Evolutionary conservation across 352 stramenopile genomes (phyloP).

Genomic region (Pythium sp.): DNA sequence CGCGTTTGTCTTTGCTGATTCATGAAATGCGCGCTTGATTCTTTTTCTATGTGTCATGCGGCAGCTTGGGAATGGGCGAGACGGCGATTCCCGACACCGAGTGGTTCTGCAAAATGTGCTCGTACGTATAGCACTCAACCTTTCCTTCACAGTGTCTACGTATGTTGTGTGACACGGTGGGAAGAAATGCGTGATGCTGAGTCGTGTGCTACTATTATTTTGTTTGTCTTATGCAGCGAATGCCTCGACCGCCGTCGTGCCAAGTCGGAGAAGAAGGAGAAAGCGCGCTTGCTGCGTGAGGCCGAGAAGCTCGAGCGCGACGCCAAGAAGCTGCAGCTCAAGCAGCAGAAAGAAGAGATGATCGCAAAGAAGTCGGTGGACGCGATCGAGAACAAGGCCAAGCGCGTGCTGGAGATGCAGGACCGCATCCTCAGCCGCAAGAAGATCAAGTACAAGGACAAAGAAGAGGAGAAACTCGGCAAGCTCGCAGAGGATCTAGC

Average conservation of each 20-base stretch:
- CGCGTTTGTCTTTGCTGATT: not conserved
- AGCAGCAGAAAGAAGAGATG: constrained; percentile 72
- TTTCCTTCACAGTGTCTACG: not conserved
- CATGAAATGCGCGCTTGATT: too few relatives aligned
- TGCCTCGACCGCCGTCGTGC: constrained; percentile 73
- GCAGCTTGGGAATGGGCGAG: constrained; percentile 59
- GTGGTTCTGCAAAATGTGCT: constrained; percentile 88
- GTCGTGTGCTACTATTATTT: not conserved
- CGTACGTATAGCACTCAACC: constrained; percentile 37
- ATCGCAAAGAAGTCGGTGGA: constrained; percentile 70
- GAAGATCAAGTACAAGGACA: constrained; percentile 90
- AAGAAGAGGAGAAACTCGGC: constrained; percentile 84
- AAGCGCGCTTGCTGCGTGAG: constrained; percentile 72
- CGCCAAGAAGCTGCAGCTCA: constrained; percentile 51
- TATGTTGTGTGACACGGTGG: too few relatives aligned
- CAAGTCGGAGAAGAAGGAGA: constrained; percentile 78
- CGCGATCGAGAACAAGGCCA: constrained; percentile 82
- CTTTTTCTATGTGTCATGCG: too few relatives aligned
- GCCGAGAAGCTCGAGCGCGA: constrained; percentile 82
- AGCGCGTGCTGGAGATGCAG: constrained; percentile 85
- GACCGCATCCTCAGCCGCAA: constrained; percentile 83
- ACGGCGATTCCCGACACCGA: constrained; percentile 76
- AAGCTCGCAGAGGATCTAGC: constrained; percentile 74
- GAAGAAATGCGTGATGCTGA: not conserved
- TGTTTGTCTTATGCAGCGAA: constrained; percentile 30